phyloP scores from a whole-genome alignment of 257 asterid genomes.

The Eustoma russellianum region DNA sequence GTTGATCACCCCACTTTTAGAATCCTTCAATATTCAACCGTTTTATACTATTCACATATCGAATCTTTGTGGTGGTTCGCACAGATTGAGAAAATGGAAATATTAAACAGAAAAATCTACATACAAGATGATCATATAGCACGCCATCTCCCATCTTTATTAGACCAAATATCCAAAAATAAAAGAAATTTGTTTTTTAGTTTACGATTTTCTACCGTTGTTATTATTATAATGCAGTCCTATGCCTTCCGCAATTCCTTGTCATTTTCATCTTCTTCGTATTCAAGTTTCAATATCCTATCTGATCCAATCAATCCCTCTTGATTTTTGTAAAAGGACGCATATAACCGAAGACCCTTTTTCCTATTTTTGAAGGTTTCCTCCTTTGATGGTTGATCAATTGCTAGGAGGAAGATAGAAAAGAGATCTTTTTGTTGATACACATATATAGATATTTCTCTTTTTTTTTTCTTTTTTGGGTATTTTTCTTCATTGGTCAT shows the following conservation, averaged over 20 bases:
- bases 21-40: constrained; percentile 12
- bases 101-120: neutral
- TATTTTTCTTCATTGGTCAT: neutral
- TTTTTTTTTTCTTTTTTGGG: neutral
- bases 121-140: constrained; percentile 19
- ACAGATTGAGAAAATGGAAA: neutral
- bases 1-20: too few relatives aligned
- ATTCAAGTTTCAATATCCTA: constrained; percentile 8
- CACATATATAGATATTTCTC: too few relatives aligned
- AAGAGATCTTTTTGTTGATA: neutral
- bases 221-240: constrained; percentile 8
- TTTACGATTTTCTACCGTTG: neutral
- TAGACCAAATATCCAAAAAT: constrained; percentile 12
- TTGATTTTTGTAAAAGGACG: neutral
- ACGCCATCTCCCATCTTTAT: constrained; percentile 13
- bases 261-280: constrained; percentile 1
- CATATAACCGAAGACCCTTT: constrained; percentile 3
- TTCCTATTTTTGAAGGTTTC: neutral
- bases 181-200: neutral
- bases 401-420: constrained; percentile 1
- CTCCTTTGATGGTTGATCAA: neutral
- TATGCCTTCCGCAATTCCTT: neutral
- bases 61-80: constrained; percentile 23
- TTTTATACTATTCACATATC: neutral
- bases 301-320: neutral